A percentile compares a stretch with the other conserved stretches of the same genome.
Conservation (phyloP, 2,329 filamentous ascomycete genomes). For the Ophiostoma australiae region DNA sequence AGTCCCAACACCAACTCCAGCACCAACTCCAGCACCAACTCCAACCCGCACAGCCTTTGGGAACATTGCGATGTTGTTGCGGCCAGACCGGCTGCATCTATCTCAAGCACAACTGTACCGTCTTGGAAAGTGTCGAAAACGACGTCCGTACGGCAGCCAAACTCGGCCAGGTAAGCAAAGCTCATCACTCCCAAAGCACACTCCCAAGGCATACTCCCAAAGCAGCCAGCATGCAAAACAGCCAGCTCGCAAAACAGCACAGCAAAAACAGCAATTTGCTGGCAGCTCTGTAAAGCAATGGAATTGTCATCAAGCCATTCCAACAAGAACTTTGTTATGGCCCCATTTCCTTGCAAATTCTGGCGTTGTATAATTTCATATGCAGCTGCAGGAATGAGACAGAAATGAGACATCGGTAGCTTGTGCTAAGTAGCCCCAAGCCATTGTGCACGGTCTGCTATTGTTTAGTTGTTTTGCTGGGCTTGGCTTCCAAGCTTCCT, state of each 20-base stretch:
- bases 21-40: conserved; percentile 28
- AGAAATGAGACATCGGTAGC: conserved; percentile 5
- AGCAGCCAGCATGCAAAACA: no score
- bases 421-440: background rate
- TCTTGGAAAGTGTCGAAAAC: conserved; percentile 76
- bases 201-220: background rate
- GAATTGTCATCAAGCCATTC: background rate
- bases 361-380: conserved; percentile 1
- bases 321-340: background rate
- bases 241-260: background rate
- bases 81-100: conserved; percentile 73
- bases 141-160: conserved; percentile 82
- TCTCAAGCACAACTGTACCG: conserved; percentile 71
- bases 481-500: background rate
- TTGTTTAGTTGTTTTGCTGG: background rate
- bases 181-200: background rate
- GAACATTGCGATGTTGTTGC: conserved; percentile 69
- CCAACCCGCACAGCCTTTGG: conserved; percentile 29
- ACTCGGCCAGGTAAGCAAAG: conserved; percentile 75
- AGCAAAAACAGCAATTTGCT: conserved; percentile 4
- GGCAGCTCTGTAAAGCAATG: background rate
- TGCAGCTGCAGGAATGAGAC: background rate
- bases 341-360: conserved; percentile 27
- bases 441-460: background rate
- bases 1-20: background rate